Evolutionary conservation across 441 rosid genomes (phyloP).

Genomic region (Kokia cookei): DNA sequence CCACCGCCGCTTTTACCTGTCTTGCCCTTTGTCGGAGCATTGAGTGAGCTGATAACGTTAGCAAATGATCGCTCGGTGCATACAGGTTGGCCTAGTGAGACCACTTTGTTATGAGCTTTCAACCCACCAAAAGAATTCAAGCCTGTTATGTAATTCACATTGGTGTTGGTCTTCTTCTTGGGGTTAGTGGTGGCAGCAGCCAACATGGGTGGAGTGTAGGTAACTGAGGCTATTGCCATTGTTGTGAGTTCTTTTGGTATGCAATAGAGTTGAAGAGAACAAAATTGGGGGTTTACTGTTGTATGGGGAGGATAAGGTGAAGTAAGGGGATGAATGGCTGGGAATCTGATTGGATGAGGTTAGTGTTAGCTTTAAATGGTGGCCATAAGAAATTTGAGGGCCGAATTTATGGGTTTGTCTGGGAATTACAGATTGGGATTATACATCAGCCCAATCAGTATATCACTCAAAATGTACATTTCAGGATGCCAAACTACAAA

Average conservation of each 20-base stretch:
- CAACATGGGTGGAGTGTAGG: constrained; percentile 20
- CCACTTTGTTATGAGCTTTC: constrained; percentile 53
- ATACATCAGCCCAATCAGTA: neutral
- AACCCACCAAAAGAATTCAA: constrained; percentile 52
- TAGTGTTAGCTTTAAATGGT: neutral
- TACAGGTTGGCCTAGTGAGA: constrained; percentile 42
- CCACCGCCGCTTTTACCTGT: constrained; percentile 31
- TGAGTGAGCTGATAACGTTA: constrained; percentile 37
- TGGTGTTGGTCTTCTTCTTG: constrained; percentile 15
- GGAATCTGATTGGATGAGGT: constrained; percentile 11
- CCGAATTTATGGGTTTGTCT: neutral
- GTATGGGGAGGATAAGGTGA: constrained; percentile 19
- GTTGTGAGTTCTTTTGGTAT: neutral
- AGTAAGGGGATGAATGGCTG: constrained; percentile 19
- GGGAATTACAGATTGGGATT: too few relatives aligned
- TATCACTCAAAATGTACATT: neutral
- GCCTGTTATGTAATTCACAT: constrained; percentile 39
- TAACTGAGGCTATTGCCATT: constrained; percentile 36
- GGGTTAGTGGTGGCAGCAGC: constrained; percentile 11
- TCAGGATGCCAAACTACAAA: neutral
- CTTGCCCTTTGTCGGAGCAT: constrained; percentile 18
- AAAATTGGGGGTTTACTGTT: neutral
- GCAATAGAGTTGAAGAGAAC: neutral
- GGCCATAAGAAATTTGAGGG: constrained; percentile 9
- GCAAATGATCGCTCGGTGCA: constrained; percentile 49